A percentile compares a stretch with the other conserved stretches of the same genome.
These are phyloP conservation scores for Lenwebbia sp. DNA, from an alignment of 345 rosid genomes.

Conservation along the genomic window DNA sequence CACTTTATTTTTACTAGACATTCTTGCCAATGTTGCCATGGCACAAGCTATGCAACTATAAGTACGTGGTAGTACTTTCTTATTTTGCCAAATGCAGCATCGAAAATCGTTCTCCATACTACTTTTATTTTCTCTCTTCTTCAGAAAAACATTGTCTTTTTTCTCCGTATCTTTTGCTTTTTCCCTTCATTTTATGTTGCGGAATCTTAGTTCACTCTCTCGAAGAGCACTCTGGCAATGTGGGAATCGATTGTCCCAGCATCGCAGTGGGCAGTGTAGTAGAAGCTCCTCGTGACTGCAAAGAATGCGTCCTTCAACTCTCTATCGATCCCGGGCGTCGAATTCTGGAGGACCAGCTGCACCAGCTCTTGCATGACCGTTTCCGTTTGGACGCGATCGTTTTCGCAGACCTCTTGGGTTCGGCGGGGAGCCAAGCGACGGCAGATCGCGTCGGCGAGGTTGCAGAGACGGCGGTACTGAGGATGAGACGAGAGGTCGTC, in stretches of 20 bases:
- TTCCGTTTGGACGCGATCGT: constrained; percentile 26
- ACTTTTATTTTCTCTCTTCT: no score
- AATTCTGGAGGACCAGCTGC: constrained; percentile 27
- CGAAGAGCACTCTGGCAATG: constrained; percentile 60
- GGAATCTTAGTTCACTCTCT: constrained; percentile 20
- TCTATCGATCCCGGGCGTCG: constrained; percentile 5
- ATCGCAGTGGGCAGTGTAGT: constrained; percentile 52
- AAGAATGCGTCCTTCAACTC: constrained; percentile 46
- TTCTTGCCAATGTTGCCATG: no score
- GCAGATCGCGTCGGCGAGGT: constrained; percentile 30
- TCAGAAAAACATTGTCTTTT: no score
- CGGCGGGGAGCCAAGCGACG: constrained; percentile 18
- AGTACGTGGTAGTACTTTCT: no score
- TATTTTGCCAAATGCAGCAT: no score
- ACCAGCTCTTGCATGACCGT: constrained; percentile 57
- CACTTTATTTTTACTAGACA: no score
- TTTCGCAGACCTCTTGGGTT: constrained; percentile 31
- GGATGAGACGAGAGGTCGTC: constrained; percentile 30
- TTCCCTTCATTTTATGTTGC: no score
- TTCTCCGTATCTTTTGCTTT: no score
- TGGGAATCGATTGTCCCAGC: constrained; percentile 39
- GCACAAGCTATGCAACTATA: no score
- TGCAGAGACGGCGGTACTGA: constrained; percentile 25
- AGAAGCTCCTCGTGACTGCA: constrained; percentile 51
- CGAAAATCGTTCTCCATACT: no score